Evolutionary conservation across 2,329 filamentous ascomycete genomes (phyloP), one percentile per base, ranked within the genome.

Genomic region (Fusarium dimerum): DNA sequence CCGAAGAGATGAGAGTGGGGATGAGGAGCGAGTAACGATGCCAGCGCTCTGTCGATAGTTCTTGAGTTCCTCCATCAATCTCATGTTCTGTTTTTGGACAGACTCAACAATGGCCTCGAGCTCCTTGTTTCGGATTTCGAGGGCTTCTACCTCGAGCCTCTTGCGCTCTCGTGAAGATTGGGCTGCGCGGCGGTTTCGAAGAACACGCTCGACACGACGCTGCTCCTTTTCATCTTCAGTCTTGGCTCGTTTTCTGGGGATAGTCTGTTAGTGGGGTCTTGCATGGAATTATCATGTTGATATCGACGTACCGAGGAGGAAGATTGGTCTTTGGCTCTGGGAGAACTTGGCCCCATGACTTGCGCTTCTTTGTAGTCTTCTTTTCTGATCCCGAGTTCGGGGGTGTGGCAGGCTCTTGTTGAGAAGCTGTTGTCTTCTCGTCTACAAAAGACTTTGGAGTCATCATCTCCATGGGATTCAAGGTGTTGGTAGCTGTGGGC

Each of bases 171-270:
- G 83, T 5, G 94, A 99, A 53, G 95, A 97, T 79, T 97, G 94
- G 40, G 94, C 94, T 43, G 94, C 94, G 54, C 92, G 90, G 61
- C 94, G 90, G 71, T 99, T 99, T 42, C 94, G 88, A 65, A 97
- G 90, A 60, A 99, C 94, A 57, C 94, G 90, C 78, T 99, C 94
- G 50, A 97, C 95, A 56, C 94, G 89, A 42, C 94, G 89, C 74
- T 99, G 94, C 76, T 97, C 94, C 77, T 99, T 99, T 75, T 99
- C 94, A 68, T 97, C 94, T 66, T 96, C 93, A 3, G 94, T 99
- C 83, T 97, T 99, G 65, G 94, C 94, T 57, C 94, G 91, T 84
- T 99, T 99, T 62, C 89, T 91, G 11, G 4, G 57, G 10, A 8
- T 54, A 46, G 9, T 47, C 5, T 67, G 61, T 71, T 67, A 71